Evolutionary conservation across 2,329 filamentous ascomycete species (phyloP).

Genomic region (Periconia digitata): DNA sequence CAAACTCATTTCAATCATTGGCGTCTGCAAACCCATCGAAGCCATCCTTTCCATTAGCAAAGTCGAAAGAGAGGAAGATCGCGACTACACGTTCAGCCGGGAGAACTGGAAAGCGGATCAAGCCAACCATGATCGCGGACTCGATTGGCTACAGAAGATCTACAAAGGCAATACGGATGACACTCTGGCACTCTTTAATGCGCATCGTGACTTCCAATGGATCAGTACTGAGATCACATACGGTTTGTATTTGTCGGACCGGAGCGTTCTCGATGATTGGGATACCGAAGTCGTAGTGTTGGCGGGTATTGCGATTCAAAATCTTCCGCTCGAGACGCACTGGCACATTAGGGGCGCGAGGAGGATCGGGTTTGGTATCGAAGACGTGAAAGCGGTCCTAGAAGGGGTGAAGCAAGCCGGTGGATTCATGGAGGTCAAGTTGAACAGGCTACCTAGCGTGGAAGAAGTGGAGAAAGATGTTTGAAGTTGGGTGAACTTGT

Average conservation of each 20-base stretch:
- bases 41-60: conserved; percentile 56
- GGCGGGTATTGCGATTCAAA: conserved; percentile 58
- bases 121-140: conserved; percentile 54
- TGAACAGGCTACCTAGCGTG: conserved; percentile 15
- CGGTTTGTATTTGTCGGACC: conserved; percentile 57
- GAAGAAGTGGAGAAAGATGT: conserved; percentile 20
- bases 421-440: conserved; percentile 14
- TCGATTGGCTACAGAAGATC: conserved; percentile 58
- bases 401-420: conserved; percentile 27
- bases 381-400: conserved; percentile 45
- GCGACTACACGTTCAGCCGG: conserved; percentile 52
- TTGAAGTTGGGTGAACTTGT: conserved; percentile 3
- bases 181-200: conserved; percentile 16
- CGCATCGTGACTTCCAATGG: conserved; percentile 21
- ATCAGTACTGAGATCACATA: conserved; percentile 49
- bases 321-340: conserved; percentile 51
- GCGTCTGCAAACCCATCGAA: conserved; percentile 63
- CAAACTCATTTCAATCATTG: conserved; percentile 57
- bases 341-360: conserved; percentile 57
- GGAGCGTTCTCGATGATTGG: conserved; percentile 53
- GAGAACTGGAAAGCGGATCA: conserved; percentile 58
- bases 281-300: conserved; percentile 58
- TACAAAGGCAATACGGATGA: conserved; percentile 51
- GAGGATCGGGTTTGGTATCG: conserved; percentile 48
- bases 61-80: conserved; percentile 57